Conservation (phyloP, 2,329 filamentous ascomycete species). For the Paecilomyces sp. region DNA sequence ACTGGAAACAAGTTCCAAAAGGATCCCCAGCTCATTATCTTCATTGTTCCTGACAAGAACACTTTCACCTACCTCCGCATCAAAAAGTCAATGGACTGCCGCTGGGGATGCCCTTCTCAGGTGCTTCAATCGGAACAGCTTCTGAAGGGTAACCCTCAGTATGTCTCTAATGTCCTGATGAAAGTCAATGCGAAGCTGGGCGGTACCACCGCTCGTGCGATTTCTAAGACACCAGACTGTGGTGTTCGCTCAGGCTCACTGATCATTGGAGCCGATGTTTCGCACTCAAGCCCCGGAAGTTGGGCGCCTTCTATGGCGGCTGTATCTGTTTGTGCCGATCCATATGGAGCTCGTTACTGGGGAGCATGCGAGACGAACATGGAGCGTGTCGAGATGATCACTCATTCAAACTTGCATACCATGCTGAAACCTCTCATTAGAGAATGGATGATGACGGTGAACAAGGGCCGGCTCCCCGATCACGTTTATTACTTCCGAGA, state of each 20-base stretch:
- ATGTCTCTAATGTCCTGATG: conserved; percentile 90
- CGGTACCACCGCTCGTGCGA: conserved; percentile 59
- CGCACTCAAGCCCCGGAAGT: conserved; percentile 67
- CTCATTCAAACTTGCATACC: conserved; percentile 54
- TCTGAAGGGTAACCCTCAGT: conserved; percentile 64
- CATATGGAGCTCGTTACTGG: conserved; percentile 64
- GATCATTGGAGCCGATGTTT: conserved; percentile 87
- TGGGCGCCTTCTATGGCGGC: conserved; percentile 71
- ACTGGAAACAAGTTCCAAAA: conserved; percentile 48
- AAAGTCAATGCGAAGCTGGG: conserved; percentile 96
- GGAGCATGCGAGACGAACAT: conserved; percentile 80
- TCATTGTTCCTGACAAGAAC: conserved; percentile 67
- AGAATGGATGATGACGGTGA: conserved; percentile 56
- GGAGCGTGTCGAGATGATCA: conserved; percentile 71
- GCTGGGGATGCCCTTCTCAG: conserved; percentile 76
- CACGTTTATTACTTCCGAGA: conserved; percentile 90
- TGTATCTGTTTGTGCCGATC: conserved; percentile 74
- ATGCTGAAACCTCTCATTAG: conserved; percentile 60
- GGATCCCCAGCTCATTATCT: conserved; percentile 69
- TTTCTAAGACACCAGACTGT: conserved; percentile 34
- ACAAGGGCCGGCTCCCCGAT: conserved; percentile 51
- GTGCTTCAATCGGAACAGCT: conserved; percentile 69
- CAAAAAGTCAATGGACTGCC: conserved; percentile 84
- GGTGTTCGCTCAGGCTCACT: conserved; percentile 51
- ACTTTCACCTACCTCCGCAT: conserved; percentile 69